Conservation (phyloP, 2,329 filamentous ascomycete genomes). For the Acrodontium crateriforme region DNA sequence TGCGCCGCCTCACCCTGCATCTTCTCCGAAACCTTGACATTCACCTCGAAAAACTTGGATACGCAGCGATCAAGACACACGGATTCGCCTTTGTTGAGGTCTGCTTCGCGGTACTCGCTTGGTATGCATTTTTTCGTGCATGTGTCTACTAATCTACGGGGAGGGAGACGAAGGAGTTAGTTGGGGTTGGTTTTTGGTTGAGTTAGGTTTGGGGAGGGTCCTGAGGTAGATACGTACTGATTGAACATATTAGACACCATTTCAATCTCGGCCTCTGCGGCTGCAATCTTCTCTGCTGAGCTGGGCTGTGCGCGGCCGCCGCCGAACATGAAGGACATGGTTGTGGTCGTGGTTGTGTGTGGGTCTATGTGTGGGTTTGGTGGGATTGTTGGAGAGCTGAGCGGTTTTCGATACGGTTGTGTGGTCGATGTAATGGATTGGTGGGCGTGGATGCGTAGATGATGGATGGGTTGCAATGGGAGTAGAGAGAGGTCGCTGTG, state of each 20-base stretch:
- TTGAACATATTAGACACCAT: slow-evolving; percentile 97
- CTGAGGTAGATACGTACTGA: slow-evolving; percentile 47
- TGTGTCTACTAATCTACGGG: slow-evolving; percentile 53
- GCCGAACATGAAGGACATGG: slow-evolving; percentile 62
- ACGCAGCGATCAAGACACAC: slow-evolving; percentile 97
- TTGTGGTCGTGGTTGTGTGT: slow-evolving; percentile 17
- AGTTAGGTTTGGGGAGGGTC: background rate
- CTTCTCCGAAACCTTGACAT: slow-evolving; percentile 93
- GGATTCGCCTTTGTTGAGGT: slow-evolving; percentile 97
- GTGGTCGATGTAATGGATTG: no score
- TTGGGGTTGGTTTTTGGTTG: slow-evolving; percentile 2
- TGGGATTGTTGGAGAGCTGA: background rate
- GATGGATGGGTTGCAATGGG: no score
- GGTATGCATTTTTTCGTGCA: slow-evolving; percentile 94
- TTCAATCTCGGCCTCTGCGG: slow-evolving; percentile 93
- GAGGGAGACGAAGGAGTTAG: slow-evolving; percentile 2
- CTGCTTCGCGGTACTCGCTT: slow-evolving; percentile 80
- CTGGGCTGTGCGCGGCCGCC: slow-evolving; percentile 65
- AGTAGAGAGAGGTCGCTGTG: no score
- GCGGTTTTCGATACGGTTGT: no score
- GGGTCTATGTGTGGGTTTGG: slow-evolving; percentile 1
- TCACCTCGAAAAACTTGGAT: slow-evolving; percentile 96
- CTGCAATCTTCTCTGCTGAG: slow-evolving; percentile 92
- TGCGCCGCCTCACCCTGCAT: slow-evolving; percentile 77
- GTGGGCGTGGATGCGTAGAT: no score